These are phyloP conservation scores for Astragalus glycyphyllos DNA, from an alignment of 306 rosid species.

Conservation along the genomic window DNA sequence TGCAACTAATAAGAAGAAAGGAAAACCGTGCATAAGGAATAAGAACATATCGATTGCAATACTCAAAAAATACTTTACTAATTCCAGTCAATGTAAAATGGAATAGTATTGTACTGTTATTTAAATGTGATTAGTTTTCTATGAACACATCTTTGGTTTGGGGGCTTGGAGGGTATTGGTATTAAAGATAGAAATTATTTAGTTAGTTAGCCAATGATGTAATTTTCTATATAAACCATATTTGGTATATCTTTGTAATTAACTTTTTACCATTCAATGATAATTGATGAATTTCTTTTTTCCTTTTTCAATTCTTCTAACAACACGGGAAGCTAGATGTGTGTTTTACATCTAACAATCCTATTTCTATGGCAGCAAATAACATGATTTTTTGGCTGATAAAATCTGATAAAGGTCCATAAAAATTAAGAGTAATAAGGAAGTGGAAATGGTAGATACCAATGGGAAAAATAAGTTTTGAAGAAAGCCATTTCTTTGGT, in stretches of 20 bases:
- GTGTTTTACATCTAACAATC: neutral
- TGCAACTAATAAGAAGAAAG: neutral
- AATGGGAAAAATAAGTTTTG: slow-evolving; percentile 64
- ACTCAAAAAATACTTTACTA: neutral
- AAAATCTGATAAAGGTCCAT: neutral
- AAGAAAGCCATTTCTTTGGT: slow-evolving; percentile 51
- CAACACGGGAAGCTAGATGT: neutral
- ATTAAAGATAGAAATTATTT: too few species aligned
- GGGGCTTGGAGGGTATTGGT: neutral
- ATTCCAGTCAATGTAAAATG: slow-evolving; percentile 3
- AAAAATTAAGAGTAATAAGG: neutral
- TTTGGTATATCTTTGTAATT: too few species aligned
- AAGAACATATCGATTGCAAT: slow-evolving; percentile 2
- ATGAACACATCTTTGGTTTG: slow-evolving; percentile 16
- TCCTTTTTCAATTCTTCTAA: too few species aligned
- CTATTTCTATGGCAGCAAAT: too few species aligned
- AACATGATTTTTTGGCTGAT: slow-evolving; percentile 27
- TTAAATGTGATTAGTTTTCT: slow-evolving; percentile 6
- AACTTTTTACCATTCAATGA: too few species aligned
- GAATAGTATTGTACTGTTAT: slow-evolving; percentile 29
- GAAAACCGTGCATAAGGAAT: slow-evolving; percentile 8
- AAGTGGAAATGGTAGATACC: slow-evolving; percentile 57
- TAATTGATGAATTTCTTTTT: too few species aligned
- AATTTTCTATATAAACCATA: too few species aligned
- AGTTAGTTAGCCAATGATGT: too few species aligned